Base-by-base conservation (phyloP, 805 yeast genomes). In the Suhomyces sp. region DNA sequence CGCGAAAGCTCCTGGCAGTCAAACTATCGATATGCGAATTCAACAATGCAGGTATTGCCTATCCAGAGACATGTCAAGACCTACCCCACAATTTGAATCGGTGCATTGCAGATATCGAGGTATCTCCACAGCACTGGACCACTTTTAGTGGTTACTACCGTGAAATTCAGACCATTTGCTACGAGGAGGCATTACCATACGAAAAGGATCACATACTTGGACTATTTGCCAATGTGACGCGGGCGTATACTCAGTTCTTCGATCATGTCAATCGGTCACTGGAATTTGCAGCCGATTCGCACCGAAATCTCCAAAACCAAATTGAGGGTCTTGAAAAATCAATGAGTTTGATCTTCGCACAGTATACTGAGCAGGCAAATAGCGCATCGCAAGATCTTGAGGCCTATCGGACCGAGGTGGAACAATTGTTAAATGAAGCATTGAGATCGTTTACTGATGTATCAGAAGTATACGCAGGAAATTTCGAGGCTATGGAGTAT, bases 61-160 rank as follows among this genome's bases (percentile, higher is more conserved):
- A 67, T 49, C 75, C 76, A 12, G 25, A 43, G 1, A 50, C 52
- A n/a, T 73, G 77, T 56, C 51, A 51, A 27, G 47, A 61, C 3
- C 50, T 60, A 4, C 45, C 44, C 2, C 56, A 25, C 6, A 9
- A 13, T 17, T 57, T 64, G 44, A 63, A 64, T 19, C 55, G 52
- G 1, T 83, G 86, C 53, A 67, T 82, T 27, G 47, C 56, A 3
- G 65, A 69, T 2, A 54, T 81, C 39, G 80, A 80, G 50, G 58
- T 58, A 20, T 66, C 72, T 2, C 72, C 82, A 0, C 87, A 85
- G 57, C 82, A 85, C 78, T 86, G 93, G 93, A 85, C 91, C 0
- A 82, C 86, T 0, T 86, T 79, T 60, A 84, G 84, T 55, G 89
- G 89, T 0, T 80, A 85, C 59, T 85, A 80, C 62, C 74, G 83